Evolutionary conservation across 2,329 filamentous ascomycete genomes (phyloP), one percentile per base, ranked within the genome.

Genomic region (Macrophomina pseudophaseolina): DNA sequence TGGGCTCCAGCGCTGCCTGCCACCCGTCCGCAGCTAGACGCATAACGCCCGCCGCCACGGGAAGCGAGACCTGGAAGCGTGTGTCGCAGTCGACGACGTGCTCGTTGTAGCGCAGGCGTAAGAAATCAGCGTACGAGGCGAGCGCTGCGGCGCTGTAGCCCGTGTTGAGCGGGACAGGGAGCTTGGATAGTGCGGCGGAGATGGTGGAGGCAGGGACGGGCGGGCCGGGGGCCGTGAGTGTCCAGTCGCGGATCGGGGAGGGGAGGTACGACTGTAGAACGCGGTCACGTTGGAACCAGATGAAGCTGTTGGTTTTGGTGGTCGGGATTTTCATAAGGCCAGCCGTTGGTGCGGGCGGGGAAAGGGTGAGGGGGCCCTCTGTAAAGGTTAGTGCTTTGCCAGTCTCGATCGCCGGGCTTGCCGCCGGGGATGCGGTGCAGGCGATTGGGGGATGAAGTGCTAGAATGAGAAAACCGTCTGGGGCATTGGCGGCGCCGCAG

Each of bases 11-110:
- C 5, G 69, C 66, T 7, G 66, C 60, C 59, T 73, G 71, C 66
- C 73, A 77, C 1, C 69, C 64, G 6, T 74, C 69, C 7, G 30
- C 30, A 32, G 68, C 16, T n/a, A 66, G 18, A 14, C 35, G 58
- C 12, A 69, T 59, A 3, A 69, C 69, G 42, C 68, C 69, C 5
- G 67, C 62, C 5, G 73, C 65, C 2, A 73, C 73, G 1, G 77
- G 77, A 2, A 79, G 62, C 60, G 69, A 74, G 65, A 80, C 74
- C 68, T 77, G 76, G 67, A 79, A 78, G n/a, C 71, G 71, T n/a
- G 72, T 70, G 30, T 65, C 53, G 32, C 66, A 49, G 0, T 72
- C 68, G 16, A 80, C 72, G 23, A 72, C 68, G 8, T 75, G 75
- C 44, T 74, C 74, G 69, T 1, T 69, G 23, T 23, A 23, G 70